These are phyloP conservation scores for Pugionium cornutum DNA, from an alignment of 345 rosid species.

Conservation along the genomic window DNA sequence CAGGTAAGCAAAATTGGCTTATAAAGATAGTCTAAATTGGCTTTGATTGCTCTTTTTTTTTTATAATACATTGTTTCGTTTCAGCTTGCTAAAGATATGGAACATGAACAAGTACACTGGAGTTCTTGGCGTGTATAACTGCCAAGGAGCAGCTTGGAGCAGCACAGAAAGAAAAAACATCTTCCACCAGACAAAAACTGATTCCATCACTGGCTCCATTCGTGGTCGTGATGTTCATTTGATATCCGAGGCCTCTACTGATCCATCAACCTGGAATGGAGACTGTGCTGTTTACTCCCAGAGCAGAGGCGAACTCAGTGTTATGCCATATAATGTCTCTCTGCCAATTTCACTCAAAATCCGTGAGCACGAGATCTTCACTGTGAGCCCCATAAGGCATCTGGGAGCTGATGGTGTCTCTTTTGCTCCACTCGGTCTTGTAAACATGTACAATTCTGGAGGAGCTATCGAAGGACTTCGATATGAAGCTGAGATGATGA, in stretches of 20 bases:
- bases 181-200: slow-evolving; percentile 60
- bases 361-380: slow-evolving; percentile 61
- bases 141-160: slow-evolving; percentile 99
- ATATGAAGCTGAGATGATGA: slow-evolving; percentile 48
- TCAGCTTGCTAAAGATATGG: slow-evolving; percentile 96
- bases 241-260: slow-evolving; percentile 70
- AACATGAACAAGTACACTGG: slow-evolving; percentile 97
- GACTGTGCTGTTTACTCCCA: slow-evolving; percentile 66
- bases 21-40: not conserved
- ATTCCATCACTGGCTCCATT: slow-evolving; percentile 54
- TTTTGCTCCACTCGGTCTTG: slow-evolving; percentile 81
- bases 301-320: slow-evolving; percentile 45
- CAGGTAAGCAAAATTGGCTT: slow-evolving; percentile 48
- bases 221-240: slow-evolving; percentile 78
- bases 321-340: slow-evolving; percentile 61
- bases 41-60: not conserved
- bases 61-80: slow-evolving; percentile 11
- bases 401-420: slow-evolving; percentile 52
- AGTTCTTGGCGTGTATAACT: slow-evolving; percentile 81
- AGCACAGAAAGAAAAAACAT: slow-evolving; percentile 64
- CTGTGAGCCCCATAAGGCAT: slow-evolving; percentile 64
- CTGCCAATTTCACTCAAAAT: slow-evolving; percentile 81
- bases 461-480: slow-evolving; percentile 71
- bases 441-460: slow-evolving; percentile 84
- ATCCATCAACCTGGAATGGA: slow-evolving; percentile 55